Base-by-base conservation (phyloP, 768 basidiomycete species). In the Hygrophorus pudorinus region DNA sequence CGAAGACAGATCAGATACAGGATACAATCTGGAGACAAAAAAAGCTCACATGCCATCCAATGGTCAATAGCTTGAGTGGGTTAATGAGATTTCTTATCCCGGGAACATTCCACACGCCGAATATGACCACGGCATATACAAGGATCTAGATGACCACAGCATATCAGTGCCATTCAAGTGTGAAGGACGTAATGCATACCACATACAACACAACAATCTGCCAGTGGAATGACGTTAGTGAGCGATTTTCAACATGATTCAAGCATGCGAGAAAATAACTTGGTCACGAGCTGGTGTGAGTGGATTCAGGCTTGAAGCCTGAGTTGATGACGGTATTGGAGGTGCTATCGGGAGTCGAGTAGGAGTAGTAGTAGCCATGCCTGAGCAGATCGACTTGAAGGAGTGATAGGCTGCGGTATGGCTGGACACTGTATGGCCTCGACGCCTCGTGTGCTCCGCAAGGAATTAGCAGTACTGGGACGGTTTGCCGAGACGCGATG, bases 21-120 rank as follows among this genome's bases (percentile, higher is more conserved):
- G 24, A 24, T 24, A 24, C 24, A 24, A 24, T 24, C 24, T 24
- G 24, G 24, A 24, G 24, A 24, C 24, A 24, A 24, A 24, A 24
- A 24, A 24, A 24, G 24, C 24, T 24, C 24, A 24, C 24, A 55
- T 92, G 89, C 75, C 79, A 87, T 34, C 87, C 88, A 48, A 91
- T 89, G 42, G 86, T 85, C 57, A 91, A 81, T 11, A 91, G 68
- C 60, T 91, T 91, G 53, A 91, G 71, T 7, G 88, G 88, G 56
- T 76, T 85, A 55, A 90, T 89, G 63, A 85, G 56, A 55, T 79
- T 76, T 37, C 88, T 72, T 18, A 79, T 79, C 45, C 82, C 78
- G 3, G 88, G 88, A 34, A 90, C 83, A 62, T 82, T 85, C 88
- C 88, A 91, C 51, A 88, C 72, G 34, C 85, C 88, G 54, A 89